These are phyloP conservation scores for Penicillium argentinense DNA, from an alignment of 495 filamentous ascomycete genomes.

Conservation along the genomic window DNA sequence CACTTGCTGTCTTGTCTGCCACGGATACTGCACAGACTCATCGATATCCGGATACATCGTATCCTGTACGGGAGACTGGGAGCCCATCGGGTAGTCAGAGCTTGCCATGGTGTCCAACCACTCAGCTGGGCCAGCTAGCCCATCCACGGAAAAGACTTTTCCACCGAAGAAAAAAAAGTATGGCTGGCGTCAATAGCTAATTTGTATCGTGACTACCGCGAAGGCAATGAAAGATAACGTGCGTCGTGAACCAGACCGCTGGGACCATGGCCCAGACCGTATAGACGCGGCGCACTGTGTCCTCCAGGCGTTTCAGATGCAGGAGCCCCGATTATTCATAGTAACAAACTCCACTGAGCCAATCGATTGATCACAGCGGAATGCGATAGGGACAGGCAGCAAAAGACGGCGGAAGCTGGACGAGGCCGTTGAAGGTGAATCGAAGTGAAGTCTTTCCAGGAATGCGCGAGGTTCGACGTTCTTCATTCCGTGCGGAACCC, in stretches of 20 bases:
- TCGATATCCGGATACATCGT: slow-evolving; percentile 40
- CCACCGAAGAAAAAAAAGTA: background rate
- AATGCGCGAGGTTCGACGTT: slow-evolving; percentile 12
- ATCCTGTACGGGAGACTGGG: slow-evolving; percentile 17
- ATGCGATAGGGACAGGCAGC: background rate
- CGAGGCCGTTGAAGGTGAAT: too few relatives aligned
- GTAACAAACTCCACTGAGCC: slow-evolving; percentile 19
- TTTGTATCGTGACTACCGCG: background rate
- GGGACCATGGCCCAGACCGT: slow-evolving; percentile 24
- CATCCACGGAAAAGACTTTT: background rate
- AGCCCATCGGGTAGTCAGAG: slow-evolving; percentile 17
- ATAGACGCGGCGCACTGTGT: slow-evolving; percentile 11
- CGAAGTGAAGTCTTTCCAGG: slow-evolving; percentile 1
- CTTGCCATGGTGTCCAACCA: slow-evolving; percentile 14
- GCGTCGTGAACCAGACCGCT: slow-evolving; percentile 9
- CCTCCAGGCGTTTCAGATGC: slow-evolving; percentile 18
- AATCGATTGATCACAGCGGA: slow-evolving; percentile 12
- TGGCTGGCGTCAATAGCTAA: background rate
- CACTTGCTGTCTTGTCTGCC: slow-evolving; percentile 27
- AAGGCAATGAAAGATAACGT: slow-evolving; percentile 8
- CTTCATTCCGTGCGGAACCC: slow-evolving; percentile 16
- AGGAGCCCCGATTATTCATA: slow-evolving; percentile 24
- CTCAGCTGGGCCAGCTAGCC: background rate
- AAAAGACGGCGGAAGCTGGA: background rate
- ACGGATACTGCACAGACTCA: slow-evolving; percentile 37